Percentiles rank a stretch among this genome's conserved stretches.
These are phyloP conservation scores for Penicillium robsamsonii DNA, from an alignment of 495 filamentous ascomycete genomes.

Conservation along the genomic window DNA sequence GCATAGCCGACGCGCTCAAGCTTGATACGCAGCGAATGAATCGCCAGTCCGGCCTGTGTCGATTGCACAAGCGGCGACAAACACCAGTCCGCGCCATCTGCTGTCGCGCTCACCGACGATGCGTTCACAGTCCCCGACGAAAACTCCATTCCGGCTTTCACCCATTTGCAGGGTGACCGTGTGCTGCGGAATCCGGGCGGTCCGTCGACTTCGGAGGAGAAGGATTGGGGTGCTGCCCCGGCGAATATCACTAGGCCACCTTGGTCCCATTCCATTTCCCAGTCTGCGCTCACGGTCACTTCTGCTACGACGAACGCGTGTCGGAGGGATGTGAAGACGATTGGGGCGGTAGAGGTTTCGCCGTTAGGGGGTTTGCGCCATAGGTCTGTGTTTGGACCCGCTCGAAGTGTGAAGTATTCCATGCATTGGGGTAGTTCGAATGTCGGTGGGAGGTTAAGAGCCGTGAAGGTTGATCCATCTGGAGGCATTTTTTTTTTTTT, in stretches of 20 bases:
- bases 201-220: slow-evolving; percentile 25
- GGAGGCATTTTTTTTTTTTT: slow-evolving; percentile 46
- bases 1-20: slow-evolving; percentile 56
- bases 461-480: slow-evolving; percentile 49
- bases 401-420: slow-evolving; percentile 57
- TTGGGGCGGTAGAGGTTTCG: slow-evolving; percentile 56
- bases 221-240: slow-evolving; percentile 59
- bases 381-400: slow-evolving; percentile 54
- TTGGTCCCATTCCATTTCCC: slow-evolving; percentile 63
- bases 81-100: slow-evolving; percentile 58
- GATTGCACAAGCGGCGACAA: slow-evolving; percentile 44
- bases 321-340: slow-evolving; percentile 55
- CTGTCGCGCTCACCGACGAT: slow-evolving; percentile 54
- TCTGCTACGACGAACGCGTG: slow-evolving; percentile 55
- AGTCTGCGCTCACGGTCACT: slow-evolving; percentile 58
- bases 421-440: slow-evolving; percentile 52
- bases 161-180: slow-evolving; percentile 52
- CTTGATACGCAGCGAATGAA: slow-evolving; percentile 53
- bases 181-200: slow-evolving; percentile 3
- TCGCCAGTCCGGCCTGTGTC: slow-evolving; percentile 13
- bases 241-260: slow-evolving; percentile 75
- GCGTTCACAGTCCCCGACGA: slow-evolving; percentile 51
- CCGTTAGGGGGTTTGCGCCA: slow-evolving; percentile 55
- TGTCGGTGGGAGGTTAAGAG: slow-evolving; percentile 47
- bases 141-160: slow-evolving; percentile 59